Conservation (phyloP, 2,329 filamentous ascomycete species). For the Fusarium euwallaceae region DNA sequence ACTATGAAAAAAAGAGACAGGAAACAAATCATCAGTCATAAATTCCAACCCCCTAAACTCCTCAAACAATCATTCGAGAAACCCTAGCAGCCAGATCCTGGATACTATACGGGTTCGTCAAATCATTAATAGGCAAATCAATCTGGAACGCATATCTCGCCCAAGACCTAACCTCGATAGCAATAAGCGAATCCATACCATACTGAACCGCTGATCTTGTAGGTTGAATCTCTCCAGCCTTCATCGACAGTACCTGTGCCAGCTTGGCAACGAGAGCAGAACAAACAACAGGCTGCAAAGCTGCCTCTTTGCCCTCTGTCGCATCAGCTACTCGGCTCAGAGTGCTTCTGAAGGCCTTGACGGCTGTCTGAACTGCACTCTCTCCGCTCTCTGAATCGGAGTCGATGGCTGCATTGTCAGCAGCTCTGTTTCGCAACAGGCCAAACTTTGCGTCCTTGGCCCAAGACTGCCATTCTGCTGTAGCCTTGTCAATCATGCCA, state of each 20-base stretch:
- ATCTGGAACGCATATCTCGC: conserved; percentile 45
- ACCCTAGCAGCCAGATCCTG: conserved; percentile 41
- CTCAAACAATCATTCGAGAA: conserved; percentile 33
- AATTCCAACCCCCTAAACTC: background rate
- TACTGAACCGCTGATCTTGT: conserved; percentile 41
- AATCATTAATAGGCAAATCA: conserved; percentile 41
- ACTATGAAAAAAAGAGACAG: background rate
- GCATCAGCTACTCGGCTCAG: conserved; percentile 25
- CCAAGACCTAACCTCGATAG: conserved; percentile 43
- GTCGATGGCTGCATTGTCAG: conserved; percentile 32
- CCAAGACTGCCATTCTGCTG: conserved; percentile 41
- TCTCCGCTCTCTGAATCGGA: conserved; percentile 32
- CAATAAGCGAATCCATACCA: conserved; percentile 44
- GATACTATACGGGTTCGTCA: conserved; percentile 44
- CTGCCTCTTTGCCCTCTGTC: conserved; percentile 31
- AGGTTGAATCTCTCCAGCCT: conserved; percentile 39
- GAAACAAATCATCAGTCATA: background rate
- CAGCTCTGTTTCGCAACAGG: conserved; percentile 29
- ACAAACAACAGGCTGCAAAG: conserved; percentile 36
- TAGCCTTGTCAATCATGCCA: conserved; percentile 41
- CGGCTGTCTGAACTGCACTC: conserved; percentile 41
- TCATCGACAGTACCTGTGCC: conserved; percentile 41
- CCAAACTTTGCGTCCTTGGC: conserved; percentile 43
- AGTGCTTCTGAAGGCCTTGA: conserved; percentile 40
- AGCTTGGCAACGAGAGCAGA: conserved; percentile 41